A percentile compares a stretch with the other conserved stretches of the same genome.
Conservation (phyloP, 176 grass and related monocot genomes). For the Cocos nucifera region DNA sequence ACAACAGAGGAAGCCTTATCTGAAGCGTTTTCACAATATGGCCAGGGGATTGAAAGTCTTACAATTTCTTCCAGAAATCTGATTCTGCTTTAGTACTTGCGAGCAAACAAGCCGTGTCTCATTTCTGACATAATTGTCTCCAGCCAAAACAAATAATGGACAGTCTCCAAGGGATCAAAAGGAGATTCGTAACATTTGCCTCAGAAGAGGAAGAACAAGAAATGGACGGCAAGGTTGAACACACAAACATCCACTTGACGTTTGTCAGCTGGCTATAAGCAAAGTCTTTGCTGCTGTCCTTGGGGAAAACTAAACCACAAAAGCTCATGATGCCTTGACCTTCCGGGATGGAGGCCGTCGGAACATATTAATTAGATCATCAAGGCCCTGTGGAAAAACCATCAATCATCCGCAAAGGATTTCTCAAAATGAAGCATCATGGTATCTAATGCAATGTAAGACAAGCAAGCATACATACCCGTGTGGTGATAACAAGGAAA, state of each 20-base stretch:
- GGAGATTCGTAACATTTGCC: constrained; percentile 85
- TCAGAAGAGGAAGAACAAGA: constrained; percentile 44
- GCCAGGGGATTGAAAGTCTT: constrained; percentile 75
- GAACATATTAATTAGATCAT: constrained; percentile 98
- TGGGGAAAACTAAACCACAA: too few species aligned
- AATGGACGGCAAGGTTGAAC: constrained; percentile 81
- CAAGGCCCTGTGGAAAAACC: constrained; percentile 56
- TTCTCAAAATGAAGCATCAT: neutral
- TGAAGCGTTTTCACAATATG: constrained; percentile 46
- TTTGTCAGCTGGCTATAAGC: too few species aligned
- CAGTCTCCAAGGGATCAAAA: constrained; percentile 38
- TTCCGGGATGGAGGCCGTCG: constrained; percentile 78
- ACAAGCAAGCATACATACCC: constrained; percentile 34
- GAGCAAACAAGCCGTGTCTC: too few species aligned
- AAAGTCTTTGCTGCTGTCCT: too few species aligned
- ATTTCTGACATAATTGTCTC: neutral
- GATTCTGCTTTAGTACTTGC: too few species aligned
- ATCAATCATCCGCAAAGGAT: neutral
- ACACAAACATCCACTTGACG: neutral
- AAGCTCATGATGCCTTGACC: constrained; percentile 49
- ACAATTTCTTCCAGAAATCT: neutral
- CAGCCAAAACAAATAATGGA: constrained; percentile 58
- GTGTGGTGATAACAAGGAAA: constrained; percentile 92
- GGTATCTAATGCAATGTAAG: too few species aligned
- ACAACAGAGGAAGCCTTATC: constrained; percentile 27